Evolutionary conservation across 345 rosid genomes (phyloP).

Genomic region (Abelmoschus esculentus): DNA sequence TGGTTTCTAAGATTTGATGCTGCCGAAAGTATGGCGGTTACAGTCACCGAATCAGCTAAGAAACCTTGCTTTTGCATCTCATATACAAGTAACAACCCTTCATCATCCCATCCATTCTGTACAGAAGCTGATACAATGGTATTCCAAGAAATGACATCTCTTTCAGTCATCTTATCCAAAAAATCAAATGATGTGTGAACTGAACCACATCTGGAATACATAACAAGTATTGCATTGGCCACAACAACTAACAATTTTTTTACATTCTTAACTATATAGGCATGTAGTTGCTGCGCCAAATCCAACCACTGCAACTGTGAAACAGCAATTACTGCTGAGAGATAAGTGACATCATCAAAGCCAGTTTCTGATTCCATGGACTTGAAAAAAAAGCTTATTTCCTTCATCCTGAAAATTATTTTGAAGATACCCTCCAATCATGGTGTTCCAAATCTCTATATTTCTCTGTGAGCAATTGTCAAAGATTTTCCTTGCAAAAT

Average conservation of each 20-base stretch:
- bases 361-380: slow-evolving; percentile 36
- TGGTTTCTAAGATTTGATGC: slow-evolving; percentile 74
- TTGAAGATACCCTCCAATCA: slow-evolving; percentile 66
- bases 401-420: slow-evolving; percentile 37
- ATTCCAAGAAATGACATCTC: slow-evolving; percentile 84
- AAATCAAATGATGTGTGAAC: slow-evolving; percentile 52
- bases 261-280: slow-evolving; percentile 52
- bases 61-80: slow-evolving; percentile 84
- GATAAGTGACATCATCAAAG: slow-evolving; percentile 61
- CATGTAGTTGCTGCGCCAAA: slow-evolving; percentile 58
- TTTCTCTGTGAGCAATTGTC: slow-evolving; percentile 48
- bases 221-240: slow-evolving; percentile 52
- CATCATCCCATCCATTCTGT: slow-evolving; percentile 74
- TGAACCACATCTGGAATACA: slow-evolving; percentile 79
- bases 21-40: slow-evolving; percentile 68
- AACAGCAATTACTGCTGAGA: slow-evolving; percentile 53
- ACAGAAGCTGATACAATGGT: slow-evolving; percentile 76
- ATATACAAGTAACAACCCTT: slow-evolving; percentile 70
- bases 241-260: slow-evolving; percentile 36
- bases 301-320: slow-evolving; percentile 60
- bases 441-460: slow-evolving; percentile 80
- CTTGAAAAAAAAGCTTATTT: slow-evolving; percentile 52
- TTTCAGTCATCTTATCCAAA: slow-evolving; percentile 55
- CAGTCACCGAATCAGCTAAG: slow-evolving; percentile 58
- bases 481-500: slow-evolving; percentile 56